Base-by-base conservation (phyloP, 2,329 filamentous ascomycete species). In the Rhinocladiella similis region DNA sequence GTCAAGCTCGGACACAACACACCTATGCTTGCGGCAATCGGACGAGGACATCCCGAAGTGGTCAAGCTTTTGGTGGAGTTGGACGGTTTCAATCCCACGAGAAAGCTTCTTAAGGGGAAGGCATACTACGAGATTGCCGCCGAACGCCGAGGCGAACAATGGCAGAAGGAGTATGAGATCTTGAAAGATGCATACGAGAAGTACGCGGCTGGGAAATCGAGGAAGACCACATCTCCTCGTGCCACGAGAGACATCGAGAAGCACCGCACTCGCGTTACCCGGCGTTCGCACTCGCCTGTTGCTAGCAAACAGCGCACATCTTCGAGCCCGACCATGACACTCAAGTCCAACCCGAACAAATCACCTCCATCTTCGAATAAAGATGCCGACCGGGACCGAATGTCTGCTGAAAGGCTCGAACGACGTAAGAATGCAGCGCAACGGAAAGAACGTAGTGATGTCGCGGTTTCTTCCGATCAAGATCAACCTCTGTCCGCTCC, bases 11-110 rank as follows among this genome's bases (percentile, higher is more conserved):
- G 94, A 55, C 87, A 89, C 67, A 88, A 92, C 50, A 97, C 93
- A 1, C 94, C 94, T 1, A 95, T 99, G 79, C 82, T 97, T 36
- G 91, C 92, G 56, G 92, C 94, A 1, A 97, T 99, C 63, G 93
- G 94, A 14, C 88, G 93, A 64, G 84, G 84, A 3, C 94, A 96
- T 66, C 82, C 94, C 48, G 89, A 90, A 63, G 90, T 97, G 55
- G 85, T 99, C 43, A 83, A 88, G 55, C 77, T 96, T 10, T 80
- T 97, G 6, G 77, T 96, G 5, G 85, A 86, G 57, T 90, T 94
- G 66, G 82, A 83, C 47, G 79, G 81, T 22, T 97, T 97, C 69
- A 87, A 99, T 66, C 92, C 94, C 0, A 91, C 90, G 1, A 85
- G 88, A 55, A 79, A 77, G 27, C 82, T 86, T 22, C 87, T 86